These are phyloP conservation scores for Phytophthora megakarya DNA, from an alignment of 352 stramenopile species.

Conservation along the genomic window DNA sequence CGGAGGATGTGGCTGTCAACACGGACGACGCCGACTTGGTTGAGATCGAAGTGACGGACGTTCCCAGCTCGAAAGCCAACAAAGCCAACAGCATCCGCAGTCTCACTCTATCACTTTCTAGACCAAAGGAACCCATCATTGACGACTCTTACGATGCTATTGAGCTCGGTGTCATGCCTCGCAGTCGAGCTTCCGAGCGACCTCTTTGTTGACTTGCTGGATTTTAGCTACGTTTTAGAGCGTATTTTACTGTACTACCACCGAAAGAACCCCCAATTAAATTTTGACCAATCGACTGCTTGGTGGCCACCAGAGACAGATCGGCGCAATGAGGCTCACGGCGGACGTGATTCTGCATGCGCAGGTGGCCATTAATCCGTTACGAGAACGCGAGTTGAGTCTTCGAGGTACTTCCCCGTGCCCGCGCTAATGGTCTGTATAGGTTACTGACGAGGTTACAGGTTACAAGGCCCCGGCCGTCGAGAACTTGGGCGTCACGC, in stretches of 20 bases:
- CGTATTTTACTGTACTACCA: constrained; percentile 1
- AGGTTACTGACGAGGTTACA: constrained; percentile 50
- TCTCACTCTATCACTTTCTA: constrained; percentile 51
- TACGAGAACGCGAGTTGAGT: constrained; percentile 92
- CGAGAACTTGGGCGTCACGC: constrained; percentile 93
- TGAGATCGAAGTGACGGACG: constrained; percentile 33
- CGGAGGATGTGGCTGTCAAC: constrained; percentile 19
- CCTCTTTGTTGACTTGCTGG: not conserved
- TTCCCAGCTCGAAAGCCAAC: constrained; percentile 26
- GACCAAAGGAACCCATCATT: constrained; percentile 45
- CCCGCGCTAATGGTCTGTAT: not conserved
- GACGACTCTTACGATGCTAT: constrained; percentile 72
- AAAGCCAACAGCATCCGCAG: constrained; percentile 38
- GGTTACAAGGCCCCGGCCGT: constrained; percentile 92
- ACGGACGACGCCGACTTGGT: constrained; percentile 32
- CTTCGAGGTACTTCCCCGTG: constrained; percentile 73
- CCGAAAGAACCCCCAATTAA: not conserved
- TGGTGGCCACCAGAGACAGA: constrained; percentile 15
- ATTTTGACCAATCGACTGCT: constrained; percentile 26
- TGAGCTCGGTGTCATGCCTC: constrained; percentile 59
- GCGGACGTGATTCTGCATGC: constrained; percentile 90
- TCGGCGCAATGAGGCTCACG: constrained; percentile 78
- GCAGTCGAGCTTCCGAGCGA: constrained; percentile 39
- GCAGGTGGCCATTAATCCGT: constrained; percentile 90
- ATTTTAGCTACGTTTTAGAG: constrained; percentile 31